Base-by-base conservation (phyloP, 345 rosid species). In the Passiflora organensis region DNA sequence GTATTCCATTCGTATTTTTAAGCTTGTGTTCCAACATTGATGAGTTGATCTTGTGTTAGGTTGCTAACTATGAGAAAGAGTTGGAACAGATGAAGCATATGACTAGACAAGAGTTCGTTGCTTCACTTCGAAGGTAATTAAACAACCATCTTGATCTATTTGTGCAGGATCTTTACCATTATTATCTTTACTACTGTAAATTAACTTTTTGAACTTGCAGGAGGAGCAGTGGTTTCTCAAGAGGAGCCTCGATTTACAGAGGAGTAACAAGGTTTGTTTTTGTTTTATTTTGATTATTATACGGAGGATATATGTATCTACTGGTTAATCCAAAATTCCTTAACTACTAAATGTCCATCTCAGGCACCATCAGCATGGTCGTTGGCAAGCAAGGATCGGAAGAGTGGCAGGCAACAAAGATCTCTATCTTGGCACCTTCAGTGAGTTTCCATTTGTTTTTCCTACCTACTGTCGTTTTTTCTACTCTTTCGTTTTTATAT, bases 371-470 rank as follows among this genome's bases (percentile, higher is more conserved):
- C 98, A 91, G 68, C 98, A 91, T 50, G 96, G 98, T 56, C 63
- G 98, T 55, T 91, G 98, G 96, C 98, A 91, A 63, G 98, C 98
- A 32, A 82, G 98, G 55, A 91, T 91, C 0, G 98, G 98, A 10
- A 78, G 98, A 71, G 98, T 91, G 24, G 98, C 98, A 0, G 98
- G 98, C 56, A 91, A 91, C 77, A 91, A 88, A 64, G 98, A 91
- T 72, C 96, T 91, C 52, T 91, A 91, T 59, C 96, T 91, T 3
- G 98, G 98, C 71, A 91, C 98, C 41, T 91, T 88, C 58, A 82
- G 98, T 91, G 72, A 79, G 91, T 77, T 47, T 22, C 3, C 5
- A 14, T 25, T n/a, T n/a, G n/a, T n/a, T n/a, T n/a, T n/a, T n/a
- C n/a, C n/a, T n/a, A n/a, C n/a, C n/a, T n/a, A n/a, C n/a, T n/a